phyloP scores from a whole-genome alignment of 495 filamentous ascomycete genomes.

The Xylaria nigripes region DNA sequence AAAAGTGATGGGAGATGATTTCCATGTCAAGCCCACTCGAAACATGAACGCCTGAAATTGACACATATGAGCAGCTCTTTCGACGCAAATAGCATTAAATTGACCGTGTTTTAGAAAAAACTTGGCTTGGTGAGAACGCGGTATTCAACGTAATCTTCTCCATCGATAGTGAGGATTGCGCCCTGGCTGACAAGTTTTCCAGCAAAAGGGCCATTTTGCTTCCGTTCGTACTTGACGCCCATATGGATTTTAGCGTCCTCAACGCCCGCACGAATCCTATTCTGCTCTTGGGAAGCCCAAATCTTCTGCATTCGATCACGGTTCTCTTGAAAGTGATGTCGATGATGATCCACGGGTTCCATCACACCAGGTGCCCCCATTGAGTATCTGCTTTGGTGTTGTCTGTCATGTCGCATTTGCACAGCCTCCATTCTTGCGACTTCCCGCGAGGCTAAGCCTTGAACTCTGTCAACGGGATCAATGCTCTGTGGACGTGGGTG shows the following conservation, averaged over 20 bases:
- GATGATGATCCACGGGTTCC: slow-evolving; percentile 15
- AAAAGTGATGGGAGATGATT: too few relatives aligned
- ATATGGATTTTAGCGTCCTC: slow-evolving; percentile 44
- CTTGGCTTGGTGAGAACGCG: slow-evolving; percentile 47
- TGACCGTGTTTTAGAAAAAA: slow-evolving; percentile 31
- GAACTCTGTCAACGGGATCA: slow-evolving; percentile 33
- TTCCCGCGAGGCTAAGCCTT: slow-evolving; percentile 33
- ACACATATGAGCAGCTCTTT: not conserved
- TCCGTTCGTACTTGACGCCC: slow-evolving; percentile 47
- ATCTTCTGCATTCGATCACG: slow-evolving; percentile 37
- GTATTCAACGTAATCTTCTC: slow-evolving; percentile 52
- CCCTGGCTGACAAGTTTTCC: slow-evolving; percentile 45
- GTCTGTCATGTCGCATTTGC: slow-evolving; percentile 30
- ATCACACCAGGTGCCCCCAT: slow-evolving; percentile 6
- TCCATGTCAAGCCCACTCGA: not conserved
- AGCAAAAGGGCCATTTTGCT: slow-evolving; percentile 42
- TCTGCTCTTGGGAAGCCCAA: slow-evolving; percentile 40
- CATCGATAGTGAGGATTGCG: slow-evolving; percentile 47
- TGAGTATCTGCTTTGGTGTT: slow-evolving; percentile 26
- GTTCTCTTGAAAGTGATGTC: slow-evolving; percentile 33
- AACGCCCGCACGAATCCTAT: slow-evolving; percentile 26
- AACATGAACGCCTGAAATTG: not conserved
- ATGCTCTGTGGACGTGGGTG: slow-evolving; percentile 10
- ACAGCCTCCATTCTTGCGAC: slow-evolving; percentile 37
- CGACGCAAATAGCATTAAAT: not conserved